These are phyloP conservation scores for Capsicum pubescens DNA, from an alignment of 257 asterid genomes.

Conservation along the genomic window DNA sequence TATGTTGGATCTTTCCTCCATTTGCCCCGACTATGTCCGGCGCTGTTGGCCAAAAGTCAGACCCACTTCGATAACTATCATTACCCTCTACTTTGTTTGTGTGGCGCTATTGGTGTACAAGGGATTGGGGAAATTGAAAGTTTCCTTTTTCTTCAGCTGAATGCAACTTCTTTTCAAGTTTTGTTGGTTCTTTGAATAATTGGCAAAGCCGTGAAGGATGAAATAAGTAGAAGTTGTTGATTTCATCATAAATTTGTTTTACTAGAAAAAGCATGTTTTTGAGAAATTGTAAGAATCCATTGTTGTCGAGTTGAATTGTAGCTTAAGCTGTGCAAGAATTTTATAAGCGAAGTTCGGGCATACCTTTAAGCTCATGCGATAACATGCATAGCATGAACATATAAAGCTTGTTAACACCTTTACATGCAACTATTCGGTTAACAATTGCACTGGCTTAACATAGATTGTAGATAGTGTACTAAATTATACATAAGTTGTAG, in stretches of 20 bases:
- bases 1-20: neutral
- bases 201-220: neutral
- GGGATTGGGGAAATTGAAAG: neutral
- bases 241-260: neutral
- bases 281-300: neutral
- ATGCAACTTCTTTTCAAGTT: neutral
- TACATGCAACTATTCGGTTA: no score
- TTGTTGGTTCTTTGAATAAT: neutral
- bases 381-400: no score
- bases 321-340: no score
- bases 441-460: no score
- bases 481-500: no score
- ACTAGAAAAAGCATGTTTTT: neutral
- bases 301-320: neutral
- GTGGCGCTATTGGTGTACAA: neutral
- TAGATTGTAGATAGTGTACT: no score
- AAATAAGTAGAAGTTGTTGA: neutral
- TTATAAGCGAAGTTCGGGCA: no score
- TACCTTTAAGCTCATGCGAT: no score
- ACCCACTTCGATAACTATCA: neutral
- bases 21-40: neutral
- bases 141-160: neutral
- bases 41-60: neutral
- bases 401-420: no score
- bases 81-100: neutral